A percentile compares a stretch with the other conserved stretches of the same genome.
Conservation (phyloP, 2,329 filamentous ascomycete genomes). For the Neoscytalidium dimidiatum region DNA sequence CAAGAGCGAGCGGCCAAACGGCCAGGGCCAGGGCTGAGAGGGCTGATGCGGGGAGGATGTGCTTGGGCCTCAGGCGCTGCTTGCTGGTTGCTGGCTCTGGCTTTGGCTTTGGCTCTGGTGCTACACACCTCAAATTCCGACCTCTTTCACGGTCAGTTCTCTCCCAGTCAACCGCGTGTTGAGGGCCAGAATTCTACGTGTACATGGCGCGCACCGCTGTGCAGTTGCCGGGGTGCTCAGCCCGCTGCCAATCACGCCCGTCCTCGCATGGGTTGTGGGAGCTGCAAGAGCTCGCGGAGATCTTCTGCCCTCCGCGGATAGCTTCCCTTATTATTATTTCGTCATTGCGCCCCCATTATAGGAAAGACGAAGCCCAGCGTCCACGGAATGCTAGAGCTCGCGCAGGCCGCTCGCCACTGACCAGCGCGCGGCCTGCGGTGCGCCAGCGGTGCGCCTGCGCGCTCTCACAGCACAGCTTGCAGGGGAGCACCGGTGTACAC, state of each 20-base stretch:
- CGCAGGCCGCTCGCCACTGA: too few relatives aligned
- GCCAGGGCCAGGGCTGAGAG: constrained; percentile 7
- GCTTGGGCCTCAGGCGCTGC: constrained; percentile 12
- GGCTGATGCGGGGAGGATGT: constrained; percentile 11
- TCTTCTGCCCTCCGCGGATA: constrained; percentile 10
- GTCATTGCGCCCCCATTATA: neutral
- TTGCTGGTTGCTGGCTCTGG: neutral
- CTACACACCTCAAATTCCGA: neutral
- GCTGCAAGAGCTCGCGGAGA: constrained; percentile 15
- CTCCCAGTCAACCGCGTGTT: neutral
- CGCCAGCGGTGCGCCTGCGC: neutral
- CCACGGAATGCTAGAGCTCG: neutral
- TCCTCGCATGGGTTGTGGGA: neutral
- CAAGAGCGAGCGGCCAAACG: constrained; percentile 9
- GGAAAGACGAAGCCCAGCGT: neutral
- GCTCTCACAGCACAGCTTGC: neutral
- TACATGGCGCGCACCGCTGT: neutral
- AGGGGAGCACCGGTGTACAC: neutral
- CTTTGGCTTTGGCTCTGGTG: too few relatives aligned
- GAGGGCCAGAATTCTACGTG: neutral
- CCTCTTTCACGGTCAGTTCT: neutral
- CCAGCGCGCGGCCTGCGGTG: neutral
- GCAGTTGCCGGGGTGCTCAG: neutral
- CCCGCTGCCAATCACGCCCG: constrained; percentile 8
- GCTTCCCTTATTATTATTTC: constrained; percentile 11